phyloP scores from a whole-genome alignment of 345 rosid species.

The Camelina hispida region DNA sequence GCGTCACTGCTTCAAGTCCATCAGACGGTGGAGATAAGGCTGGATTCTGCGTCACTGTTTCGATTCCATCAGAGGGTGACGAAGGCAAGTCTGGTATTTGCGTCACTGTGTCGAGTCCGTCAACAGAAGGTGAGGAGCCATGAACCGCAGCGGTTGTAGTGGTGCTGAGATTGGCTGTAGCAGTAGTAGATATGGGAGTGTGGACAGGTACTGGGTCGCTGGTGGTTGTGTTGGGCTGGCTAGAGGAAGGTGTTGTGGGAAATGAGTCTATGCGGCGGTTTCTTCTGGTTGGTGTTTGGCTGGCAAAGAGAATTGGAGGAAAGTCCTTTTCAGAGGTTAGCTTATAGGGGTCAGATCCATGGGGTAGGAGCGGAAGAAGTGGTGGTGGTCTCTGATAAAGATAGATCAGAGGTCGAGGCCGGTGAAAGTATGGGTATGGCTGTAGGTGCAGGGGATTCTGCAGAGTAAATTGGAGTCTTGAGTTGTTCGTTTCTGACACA shows the following conservation, averaged over 20 bases:
- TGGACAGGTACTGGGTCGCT: slow-evolving; percentile 18
- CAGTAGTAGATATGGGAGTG: slow-evolving; percentile 13
- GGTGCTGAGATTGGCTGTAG: slow-evolving; percentile 10
- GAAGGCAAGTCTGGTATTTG: slow-evolving; percentile 45
- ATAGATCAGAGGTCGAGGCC: slow-evolving; percentile 14
- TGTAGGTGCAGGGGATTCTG: slow-evolving; percentile 13
- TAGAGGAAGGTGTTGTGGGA: slow-evolving; percentile 33
- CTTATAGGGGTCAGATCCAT: slow-evolving; percentile 7
- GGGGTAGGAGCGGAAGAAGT: slow-evolving; percentile 6
- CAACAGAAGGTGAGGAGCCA: slow-evolving; percentile 27
- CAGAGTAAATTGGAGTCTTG: slow-evolving; percentile 7
- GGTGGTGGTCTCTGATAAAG: slow-evolving; percentile 10
- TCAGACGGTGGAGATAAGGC: too few relatives aligned
- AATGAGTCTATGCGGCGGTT: slow-evolving; percentile 12
- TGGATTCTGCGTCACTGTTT: too few relatives aligned
- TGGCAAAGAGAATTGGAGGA: slow-evolving; percentile 4
- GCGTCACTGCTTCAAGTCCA: too few relatives aligned
- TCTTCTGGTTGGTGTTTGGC: slow-evolving; percentile 25
- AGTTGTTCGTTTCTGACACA: slow-evolving; percentile 17
- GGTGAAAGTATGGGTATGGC: background rate
- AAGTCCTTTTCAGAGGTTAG: background rate
- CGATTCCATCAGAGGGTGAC: slow-evolving; percentile 56
- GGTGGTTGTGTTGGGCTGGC: slow-evolving; percentile 26
- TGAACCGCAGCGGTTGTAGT: background rate
- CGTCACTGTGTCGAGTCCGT: background rate